Evolutionary conservation across 202 grass and related monocot genomes (phyloP), one percentile per base, ranked within the genome.

Genomic region (Brachypodium distachyon): DNA sequence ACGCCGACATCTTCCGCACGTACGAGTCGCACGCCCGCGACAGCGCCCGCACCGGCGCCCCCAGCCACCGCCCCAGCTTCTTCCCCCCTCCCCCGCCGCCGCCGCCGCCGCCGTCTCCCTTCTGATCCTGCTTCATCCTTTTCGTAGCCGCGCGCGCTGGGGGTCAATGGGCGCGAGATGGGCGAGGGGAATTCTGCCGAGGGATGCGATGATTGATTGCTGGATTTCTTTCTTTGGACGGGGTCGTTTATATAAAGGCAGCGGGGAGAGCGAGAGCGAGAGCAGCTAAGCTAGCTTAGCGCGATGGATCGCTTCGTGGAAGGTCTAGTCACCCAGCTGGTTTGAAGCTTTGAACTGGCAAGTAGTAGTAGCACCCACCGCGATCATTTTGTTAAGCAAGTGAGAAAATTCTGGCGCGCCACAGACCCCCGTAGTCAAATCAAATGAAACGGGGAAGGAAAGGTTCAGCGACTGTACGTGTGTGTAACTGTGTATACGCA

Each of bases 21-120:
- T 92, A 96, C 74, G 88, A 81, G 75, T 92, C 87, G 46, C 89
- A 86, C 66, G 90, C 93, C 29, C 82, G 47, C 31, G 89, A 72
- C 29, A 96, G 71, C 66, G 81, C 89, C 6, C 84, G 74, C 42
- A 83, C 37, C 68, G 93, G 89, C 34, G 89, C 87, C 0, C 81
- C 74, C 19, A 87, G 61, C 71, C 86, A 76, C 58, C 87, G 64
- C 27, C 22, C 63, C 64, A 91, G 79, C 73, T 65, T 70, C 29
- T 56, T 71, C 29, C 25, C 26, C 5, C 56, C 9, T 9, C 44
- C 13, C 6, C 25, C 67, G 12, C 18, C 42, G 26, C 32, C 58
- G 2, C 52, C 32, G 2, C 54, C 6, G 16, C 37, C 10, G 12
- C 33, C 60, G 3, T 16, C 38, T 33, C 33, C 47, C 61, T 74